phyloP scores from a whole-genome alignment of 2,329 filamentous ascomycete species.

The Alternaria sp. region DNA sequence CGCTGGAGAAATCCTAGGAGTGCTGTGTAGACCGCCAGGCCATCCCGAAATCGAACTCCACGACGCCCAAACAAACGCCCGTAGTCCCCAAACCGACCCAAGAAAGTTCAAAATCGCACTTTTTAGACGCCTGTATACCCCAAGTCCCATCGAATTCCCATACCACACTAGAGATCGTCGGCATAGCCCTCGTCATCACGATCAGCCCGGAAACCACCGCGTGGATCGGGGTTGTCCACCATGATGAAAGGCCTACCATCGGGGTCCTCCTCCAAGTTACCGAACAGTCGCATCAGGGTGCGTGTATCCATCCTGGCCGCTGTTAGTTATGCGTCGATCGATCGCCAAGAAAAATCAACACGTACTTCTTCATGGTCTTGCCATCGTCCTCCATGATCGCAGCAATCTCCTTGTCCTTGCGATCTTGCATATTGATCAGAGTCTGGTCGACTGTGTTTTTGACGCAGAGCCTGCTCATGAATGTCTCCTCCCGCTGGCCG shows the following conservation, averaged over 20 bases:
- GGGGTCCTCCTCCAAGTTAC: slow-evolving; percentile 48
- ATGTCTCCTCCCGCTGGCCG: slow-evolving; percentile 67
- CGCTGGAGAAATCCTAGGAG: not conserved
- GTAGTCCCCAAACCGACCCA: not conserved
- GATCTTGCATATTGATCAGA: slow-evolving; percentile 62
- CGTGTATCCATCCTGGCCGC: slow-evolving; percentile 37
- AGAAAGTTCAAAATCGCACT: not conserved
- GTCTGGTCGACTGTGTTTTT: slow-evolving; percentile 64
- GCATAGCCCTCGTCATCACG: slow-evolving; percentile 42
- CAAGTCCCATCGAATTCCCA: not conserved
- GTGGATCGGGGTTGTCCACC: slow-evolving; percentile 41
- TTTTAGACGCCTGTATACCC: not conserved
- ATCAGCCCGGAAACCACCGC: slow-evolving; percentile 41
- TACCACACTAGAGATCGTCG: slow-evolving; percentile 29
- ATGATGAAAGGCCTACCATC: slow-evolving; percentile 52
- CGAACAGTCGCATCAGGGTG: slow-evolving; percentile 57
- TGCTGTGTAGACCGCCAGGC: not conserved
- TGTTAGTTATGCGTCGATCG: slow-evolving; percentile 1
- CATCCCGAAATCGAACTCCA: not conserved
- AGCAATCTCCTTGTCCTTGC: slow-evolving; percentile 59
- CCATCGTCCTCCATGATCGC: slow-evolving; percentile 52
- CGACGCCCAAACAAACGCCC: not conserved
- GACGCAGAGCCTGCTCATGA: slow-evolving; percentile 65
- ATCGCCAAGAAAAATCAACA: not conserved
- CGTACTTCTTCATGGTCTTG: slow-evolving; percentile 37